Percentiles rank a stretch among this genome's conserved stretches.
Evolutionary conservation across 257 asterid genomes (phyloP).

Genomic region (Primulina tabacum): DNA sequence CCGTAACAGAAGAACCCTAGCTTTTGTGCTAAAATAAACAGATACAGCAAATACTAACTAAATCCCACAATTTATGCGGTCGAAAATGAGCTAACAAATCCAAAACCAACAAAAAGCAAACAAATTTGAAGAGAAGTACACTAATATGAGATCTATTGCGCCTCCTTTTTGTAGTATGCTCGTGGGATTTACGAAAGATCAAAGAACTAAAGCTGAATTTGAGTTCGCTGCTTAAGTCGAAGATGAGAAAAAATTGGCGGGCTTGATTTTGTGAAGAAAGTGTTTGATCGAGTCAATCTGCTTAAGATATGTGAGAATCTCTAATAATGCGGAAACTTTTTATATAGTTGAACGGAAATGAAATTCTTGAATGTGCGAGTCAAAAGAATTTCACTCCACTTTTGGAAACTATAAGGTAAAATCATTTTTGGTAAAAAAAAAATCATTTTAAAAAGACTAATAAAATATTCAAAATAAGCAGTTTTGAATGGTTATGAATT

Average conservation of each 20-base stretch:
- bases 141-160: neutral
- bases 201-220: neutral
- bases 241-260: neutral
- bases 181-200: neutral
- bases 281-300: too few relatives aligned
- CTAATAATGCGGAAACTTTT: too few relatives aligned
- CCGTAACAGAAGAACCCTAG: neutral
- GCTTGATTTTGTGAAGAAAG: too few relatives aligned
- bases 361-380: too few relatives aligned
- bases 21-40: neutral
- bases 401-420: too few relatives aligned
- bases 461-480: too few relatives aligned
- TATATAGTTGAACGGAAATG: too few relatives aligned
- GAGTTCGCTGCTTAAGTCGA: neutral
- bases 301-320: too few relatives aligned
- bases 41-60: neutral
- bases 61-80: neutral
- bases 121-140: neutral
- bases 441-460: too few relatives aligned
- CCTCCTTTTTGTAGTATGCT: neutral
- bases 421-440: too few relatives aligned
- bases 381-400: too few relatives aligned
- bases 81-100: neutral
- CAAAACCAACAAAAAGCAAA: neutral
- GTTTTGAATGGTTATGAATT: too few relatives aligned